Percentiles rank a stretch among this genome's conserved stretches.
Evolutionary conservation across 176 grass and related monocot genomes (phyloP).

Genomic region (Musa beccarii): DNA sequence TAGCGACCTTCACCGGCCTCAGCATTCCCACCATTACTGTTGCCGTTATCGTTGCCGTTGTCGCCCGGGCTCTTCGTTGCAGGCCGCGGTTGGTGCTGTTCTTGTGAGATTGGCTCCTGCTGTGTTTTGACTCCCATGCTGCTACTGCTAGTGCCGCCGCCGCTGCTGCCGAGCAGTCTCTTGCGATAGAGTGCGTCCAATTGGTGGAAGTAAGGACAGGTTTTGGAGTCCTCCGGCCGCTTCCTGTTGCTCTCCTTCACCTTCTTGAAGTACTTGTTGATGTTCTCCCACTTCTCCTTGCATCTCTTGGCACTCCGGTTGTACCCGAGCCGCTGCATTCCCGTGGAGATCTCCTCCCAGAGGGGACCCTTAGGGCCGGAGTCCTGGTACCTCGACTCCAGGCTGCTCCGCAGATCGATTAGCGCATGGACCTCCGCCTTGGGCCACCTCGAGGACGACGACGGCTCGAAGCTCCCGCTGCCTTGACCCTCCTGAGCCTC

Average conservation of each 20-base stretch:
- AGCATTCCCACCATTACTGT: conserved; percentile 1
- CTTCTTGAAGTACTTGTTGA: conserved; percentile 99
- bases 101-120: conserved; percentile 19
- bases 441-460: conserved; percentile 75
- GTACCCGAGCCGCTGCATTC: conserved; percentile 65
- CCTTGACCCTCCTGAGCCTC: conserved; percentile 16
- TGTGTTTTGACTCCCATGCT: conserved; percentile 8
- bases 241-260: conserved; percentile 95
- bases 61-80: conserved; percentile 23
- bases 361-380: conserved; percentile 82
- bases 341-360: conserved; percentile 89
- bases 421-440: conserved; percentile 80
- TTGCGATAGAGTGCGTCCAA: conserved; percentile 83
- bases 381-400: conserved; percentile 86
- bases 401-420: conserved; percentile 65
- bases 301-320: conserved; percentile 74
- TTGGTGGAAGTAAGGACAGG: conserved; percentile 98
- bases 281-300: conserved; percentile 99
- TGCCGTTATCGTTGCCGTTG: conserved; percentile 10
- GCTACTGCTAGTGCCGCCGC: not conserved
- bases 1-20: conserved; percentile 21
- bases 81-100: conserved; percentile 29
- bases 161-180: conserved; percentile 28
- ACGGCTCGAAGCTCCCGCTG: conserved; percentile 24
- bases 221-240: conserved; percentile 85